Base-by-base conservation (phyloP, 257 asterid species). In the Jaltomata sinuosa region DNA sequence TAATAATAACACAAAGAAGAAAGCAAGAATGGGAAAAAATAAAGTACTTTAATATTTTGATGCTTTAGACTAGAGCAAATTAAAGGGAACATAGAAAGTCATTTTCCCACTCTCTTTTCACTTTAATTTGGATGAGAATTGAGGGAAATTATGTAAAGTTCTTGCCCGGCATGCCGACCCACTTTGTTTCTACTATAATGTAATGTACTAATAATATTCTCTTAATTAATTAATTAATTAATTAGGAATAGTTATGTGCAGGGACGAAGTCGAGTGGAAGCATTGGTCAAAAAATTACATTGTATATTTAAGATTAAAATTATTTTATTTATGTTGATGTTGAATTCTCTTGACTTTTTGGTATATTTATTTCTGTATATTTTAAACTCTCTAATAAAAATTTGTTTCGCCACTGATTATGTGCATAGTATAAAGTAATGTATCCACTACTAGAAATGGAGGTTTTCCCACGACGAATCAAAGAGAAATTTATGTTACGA, bases 161-260 rank as follows among this genome's bases (percentile, higher is more conserved):
- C 18, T 77, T 77, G 19, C 81, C 81, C 81, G 62, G 81, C 82
- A 49, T 77, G 82, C 82, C 82, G 45, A 27, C 45, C 82, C 62
- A 77, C 16, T 77, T 76, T 77, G 82, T 77, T 77, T 77, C 11
- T 47, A 47, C 38, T 77, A 49, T 8, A 45, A 74, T 29, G 55
- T 8, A 49, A 77, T 49, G 45, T 5, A 29, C 45, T 47, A 49
- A 49, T 77, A 47, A 77, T 77, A 49, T 49, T 50, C 61, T 47
- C 15, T 27, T 0, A 16, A 29, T 15, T 64, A 12, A 40, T 27
- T 0, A 16, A 29, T 15, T 64, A 12, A 40, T 3, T 71, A 40
- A 27, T 19, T 27, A 71, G 21, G 50, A 71, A 40, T n/a, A 71
- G 21, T 11, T 14, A 71, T 11, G 21, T n/a, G 29, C 18, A 10